phyloP scores from a whole-genome alignment of 179 eudicot species.

The Vitellaria paradoxa region DNA sequence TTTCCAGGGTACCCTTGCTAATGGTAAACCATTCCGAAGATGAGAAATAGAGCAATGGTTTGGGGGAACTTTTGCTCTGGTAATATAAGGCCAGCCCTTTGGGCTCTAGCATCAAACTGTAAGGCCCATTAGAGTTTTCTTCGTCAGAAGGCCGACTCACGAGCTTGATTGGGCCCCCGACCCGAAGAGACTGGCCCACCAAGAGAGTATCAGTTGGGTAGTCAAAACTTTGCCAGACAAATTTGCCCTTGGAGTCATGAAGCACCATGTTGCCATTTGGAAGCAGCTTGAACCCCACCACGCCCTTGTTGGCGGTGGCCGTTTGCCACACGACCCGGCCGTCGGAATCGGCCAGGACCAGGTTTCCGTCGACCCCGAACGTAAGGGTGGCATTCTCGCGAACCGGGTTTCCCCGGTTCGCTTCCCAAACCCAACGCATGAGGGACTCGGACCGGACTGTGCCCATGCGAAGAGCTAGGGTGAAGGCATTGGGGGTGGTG shows the following conservation, averaged over 20 bases:
- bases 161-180: conserved; percentile 31
- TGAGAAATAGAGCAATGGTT: conserved; percentile 18
- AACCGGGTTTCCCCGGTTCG: conserved; percentile 19
- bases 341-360: conserved; percentile 18
- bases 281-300: conserved; percentile 15
- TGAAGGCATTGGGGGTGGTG: conserved; percentile 36
- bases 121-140: conserved; percentile 41
- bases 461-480: conserved; percentile 39
- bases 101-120: conserved; percentile 35
- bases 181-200: conserved; percentile 43
- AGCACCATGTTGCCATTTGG: conserved; percentile 58
- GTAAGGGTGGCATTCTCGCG: conserved; percentile 16
- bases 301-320: conserved; percentile 31
- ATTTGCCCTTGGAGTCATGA: conserved; percentile 31
- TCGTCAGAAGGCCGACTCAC: conserved; percentile 36
- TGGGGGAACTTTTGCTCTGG: conserved; percentile 11
- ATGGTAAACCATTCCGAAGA: neutral
- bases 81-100: conserved; percentile 24
- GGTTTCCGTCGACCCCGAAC: conserved; percentile 16
- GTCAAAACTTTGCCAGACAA: conserved; percentile 64
- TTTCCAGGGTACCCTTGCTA: neutral
- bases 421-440: conserved; percentile 21
- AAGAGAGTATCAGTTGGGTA: conserved; percentile 54
- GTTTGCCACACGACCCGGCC: conserved; percentile 30
- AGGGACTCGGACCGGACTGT: conserved; percentile 34